Evolutionary conservation across 2,329 filamentous ascomycete genomes (phyloP), one percentile per base, ranked within the genome.

Genomic region (Penicillium verrucosum): DNA sequence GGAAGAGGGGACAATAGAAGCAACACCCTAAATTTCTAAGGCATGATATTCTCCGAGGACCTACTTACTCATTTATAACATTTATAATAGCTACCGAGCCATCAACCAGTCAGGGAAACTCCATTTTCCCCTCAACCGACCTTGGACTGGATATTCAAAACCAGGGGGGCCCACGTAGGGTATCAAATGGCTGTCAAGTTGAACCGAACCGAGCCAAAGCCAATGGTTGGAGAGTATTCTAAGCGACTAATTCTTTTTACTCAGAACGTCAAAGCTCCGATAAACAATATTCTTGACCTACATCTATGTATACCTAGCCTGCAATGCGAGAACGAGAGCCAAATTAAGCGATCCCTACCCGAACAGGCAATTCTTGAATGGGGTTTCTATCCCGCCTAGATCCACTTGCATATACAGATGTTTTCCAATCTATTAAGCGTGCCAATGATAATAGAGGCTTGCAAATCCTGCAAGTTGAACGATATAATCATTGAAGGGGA

Each of bases 261-360:
- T 29, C 36, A 30, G 29, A 29, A 42, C 1, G 29, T n/a, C 34
- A 34, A 51, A 44, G 47, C 14, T 30, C 47, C 34, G 27, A 29
- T 2, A 7, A 32, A n/a, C 18, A 30, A 29, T 30, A 14, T 25
- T 23, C 34, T 21, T 29, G 23, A 16, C 10, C 27, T 23, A 23
- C 34, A 40, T 23, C 14, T 16, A 30, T 21, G n/a, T 45, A 45
- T 32, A n/a, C 5, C 41, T 43, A 30, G 18, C 12, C 43, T 32
- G 29, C 23, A 62, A 51, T 49, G 51, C 57, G 59, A 63, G 50
- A 60, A 60, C 58, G 62, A 62, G 58, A 47, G 56, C 59, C 38
- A 42, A 40, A 52, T 34, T 23, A 50, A 56, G 62, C 62, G 59
- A 68, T 60, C 58, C 3, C 54, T 62, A 25, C 61, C 60, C 27